Base-by-base conservation (phyloP, 108 stramenopile species). In the Cylindrotheca fusiformis region DNA sequence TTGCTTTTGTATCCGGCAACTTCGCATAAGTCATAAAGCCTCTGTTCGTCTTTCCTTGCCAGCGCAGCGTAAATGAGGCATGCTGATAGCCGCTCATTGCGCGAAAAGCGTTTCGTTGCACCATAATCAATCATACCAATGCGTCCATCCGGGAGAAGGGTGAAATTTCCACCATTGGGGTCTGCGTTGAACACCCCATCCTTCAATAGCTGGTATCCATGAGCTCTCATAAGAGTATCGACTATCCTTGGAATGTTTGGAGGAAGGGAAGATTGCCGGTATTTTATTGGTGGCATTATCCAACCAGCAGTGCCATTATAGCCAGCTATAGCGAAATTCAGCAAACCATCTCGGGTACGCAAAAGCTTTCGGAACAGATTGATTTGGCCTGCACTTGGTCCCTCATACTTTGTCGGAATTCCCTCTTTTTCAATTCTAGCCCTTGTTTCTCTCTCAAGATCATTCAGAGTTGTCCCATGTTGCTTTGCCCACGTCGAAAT, bases 71-170 rank as follows among this genome's bases (percentile, higher is more conserved):
- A 75, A 48, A 75, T 52, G 22, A 75, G 31, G 27, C 74, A 75
- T 2, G 49, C 41, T 20, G 60, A 50, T 32, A 75, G 28, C 6
- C 74, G 74, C 29, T 75, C 74, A 22, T 75, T 63, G 4, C 61
- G 29, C 4, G 61, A 49, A 44, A 75, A 48, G 3, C 67, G 66
- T 59, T 75, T 75, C 21, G 67, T 68, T 0, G 74, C 52, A 60
- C 84, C 91, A 70, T 87, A 93, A 70, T 93, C 91, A 32, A 93
- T 72, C 48, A 93, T 68, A 24, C 85, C 88, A 12, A 93, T 72
- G 31, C 77, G 24, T n/a, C 84, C 84, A 60, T 83, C 82, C 28
- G 82, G 77, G 41, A 87, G 60, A 25, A 93, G 60, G 50, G 90
- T 67, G 50, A 93, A 80, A 60, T 93, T 93, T 6, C 91, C 91